Evolutionary conservation across 2,329 filamentous ascomycete species (phyloP).

Genomic region (Penicillium capsulatum): DNA sequence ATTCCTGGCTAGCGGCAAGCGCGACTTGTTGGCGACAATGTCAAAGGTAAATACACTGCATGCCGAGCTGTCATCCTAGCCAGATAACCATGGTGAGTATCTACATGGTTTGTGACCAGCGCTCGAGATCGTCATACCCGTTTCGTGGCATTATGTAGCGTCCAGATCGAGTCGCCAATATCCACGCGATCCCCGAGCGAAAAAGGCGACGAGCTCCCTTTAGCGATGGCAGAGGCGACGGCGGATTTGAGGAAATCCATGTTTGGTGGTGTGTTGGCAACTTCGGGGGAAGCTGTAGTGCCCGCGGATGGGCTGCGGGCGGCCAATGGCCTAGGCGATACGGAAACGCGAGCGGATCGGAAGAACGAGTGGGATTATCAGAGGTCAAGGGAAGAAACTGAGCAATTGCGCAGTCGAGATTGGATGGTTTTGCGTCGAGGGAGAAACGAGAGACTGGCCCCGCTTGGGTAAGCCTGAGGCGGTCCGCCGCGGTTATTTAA

Average conservation of each 20-base stretch:
- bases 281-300: background rate
- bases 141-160: constrained; percentile 89
- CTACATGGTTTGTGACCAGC: background rate
- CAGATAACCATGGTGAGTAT: constrained; percentile 7
- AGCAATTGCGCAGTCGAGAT: no score
- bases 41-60: constrained; percentile 99
- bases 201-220: constrained; percentile 89
- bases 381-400: no score
- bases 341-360: background rate
- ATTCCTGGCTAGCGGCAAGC: constrained; percentile 83
- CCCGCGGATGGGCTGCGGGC: background rate
- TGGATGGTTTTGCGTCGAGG: no score
- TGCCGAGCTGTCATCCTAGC: constrained; percentile 82
- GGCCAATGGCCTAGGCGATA: constrained; percentile 6
- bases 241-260: constrained; percentile 99
- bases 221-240: constrained; percentile 92
- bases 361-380: background rate
- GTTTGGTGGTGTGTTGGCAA: constrained; percentile 6
- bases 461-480: constrained; percentile 10
- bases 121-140: constrained; percentile 53
- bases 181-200: constrained; percentile 90
- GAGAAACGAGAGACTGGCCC: constrained; percentile 5
- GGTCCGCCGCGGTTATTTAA: constrained; percentile 1
- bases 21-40: constrained; percentile 71
- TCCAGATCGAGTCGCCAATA: constrained; percentile 90